phyloP scores from a whole-genome alignment of 495 filamentous ascomycete species.

The Lophiotrema nucula region DNA sequence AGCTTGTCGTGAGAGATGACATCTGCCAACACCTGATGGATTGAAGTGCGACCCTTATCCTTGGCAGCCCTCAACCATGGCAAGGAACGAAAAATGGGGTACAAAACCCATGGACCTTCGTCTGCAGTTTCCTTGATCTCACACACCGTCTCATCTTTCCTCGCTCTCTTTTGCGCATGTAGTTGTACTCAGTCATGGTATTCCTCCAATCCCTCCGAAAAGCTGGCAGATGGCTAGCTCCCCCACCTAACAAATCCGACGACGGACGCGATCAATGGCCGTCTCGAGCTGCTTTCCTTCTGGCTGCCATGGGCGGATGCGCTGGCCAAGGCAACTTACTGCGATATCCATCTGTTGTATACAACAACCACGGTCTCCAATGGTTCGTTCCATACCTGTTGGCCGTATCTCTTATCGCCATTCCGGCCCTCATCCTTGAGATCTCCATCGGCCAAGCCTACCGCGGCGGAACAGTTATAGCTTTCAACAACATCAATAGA shows the following conservation, averaged over 20 bases:
- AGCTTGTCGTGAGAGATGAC: too few relatives aligned
- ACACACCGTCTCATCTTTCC: too few relatives aligned
- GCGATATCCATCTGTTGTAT: slow-evolving; percentile 16
- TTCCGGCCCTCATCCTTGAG: slow-evolving; percentile 27
- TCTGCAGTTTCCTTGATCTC: too few relatives aligned
- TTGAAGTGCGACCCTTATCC: too few relatives aligned
- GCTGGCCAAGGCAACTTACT: slow-evolving; percentile 18
- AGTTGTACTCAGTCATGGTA: too few relatives aligned
- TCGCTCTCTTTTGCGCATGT: too few relatives aligned
- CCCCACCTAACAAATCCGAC: slow-evolving; percentile 4
- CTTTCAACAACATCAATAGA: slow-evolving; percentile 44
- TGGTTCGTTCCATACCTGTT: slow-evolving; percentile 26
- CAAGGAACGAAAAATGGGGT: too few relatives aligned
- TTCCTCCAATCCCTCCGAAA: not conserved
- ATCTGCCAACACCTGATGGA: too few relatives aligned
- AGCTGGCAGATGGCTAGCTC: slow-evolving; percentile 1
- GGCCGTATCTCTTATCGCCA: slow-evolving; percentile 19
- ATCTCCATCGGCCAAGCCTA: slow-evolving; percentile 46
- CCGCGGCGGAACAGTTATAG: slow-evolving; percentile 43
- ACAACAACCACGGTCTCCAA: slow-evolving; percentile 27
- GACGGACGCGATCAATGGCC: slow-evolving; percentile 22
- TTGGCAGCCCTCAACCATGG: too few relatives aligned
- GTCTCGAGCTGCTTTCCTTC: slow-evolving; percentile 18
- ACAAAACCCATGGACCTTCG: too few relatives aligned
- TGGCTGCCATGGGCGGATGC: slow-evolving; percentile 17